Conservation (phyloP, 2,329 filamentous ascomycete genomes). For the Aurifilum marmelostoma region DNA sequence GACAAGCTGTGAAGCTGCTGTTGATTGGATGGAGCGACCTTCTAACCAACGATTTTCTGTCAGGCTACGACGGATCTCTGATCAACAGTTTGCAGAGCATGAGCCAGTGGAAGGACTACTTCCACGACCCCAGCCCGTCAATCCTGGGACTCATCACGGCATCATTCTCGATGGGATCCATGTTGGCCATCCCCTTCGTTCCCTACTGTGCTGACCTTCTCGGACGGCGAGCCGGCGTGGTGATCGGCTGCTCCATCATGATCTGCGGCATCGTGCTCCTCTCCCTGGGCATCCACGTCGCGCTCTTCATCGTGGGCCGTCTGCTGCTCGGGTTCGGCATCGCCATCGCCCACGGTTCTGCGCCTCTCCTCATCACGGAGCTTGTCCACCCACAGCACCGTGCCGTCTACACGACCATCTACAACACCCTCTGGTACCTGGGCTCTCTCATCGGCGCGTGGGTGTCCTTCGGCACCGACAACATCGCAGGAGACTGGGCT, state of each 20-base stretch:
- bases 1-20: too few species aligned
- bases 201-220: slow-evolving; percentile 50
- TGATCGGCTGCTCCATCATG: slow-evolving; percentile 48
- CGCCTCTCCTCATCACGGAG: slow-evolving; percentile 38
- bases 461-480: slow-evolving; percentile 33
- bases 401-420: slow-evolving; percentile 38
- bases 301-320: slow-evolving; percentile 45
- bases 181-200: slow-evolving; percentile 49
- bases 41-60: background rate
- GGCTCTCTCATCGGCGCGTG: slow-evolving; percentile 36
- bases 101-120: slow-evolving; percentile 44
- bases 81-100: slow-evolving; percentile 53
- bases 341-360: slow-evolving; percentile 31
- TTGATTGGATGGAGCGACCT: background rate
- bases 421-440: slow-evolving; percentile 37
- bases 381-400: slow-evolving; percentile 45
- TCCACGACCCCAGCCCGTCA: slow-evolving; percentile 38
- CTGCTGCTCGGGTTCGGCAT: slow-evolving; percentile 42
- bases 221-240: slow-evolving; percentile 49
- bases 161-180: slow-evolving; percentile 50
- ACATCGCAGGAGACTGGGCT: slow-evolving; percentile 20
- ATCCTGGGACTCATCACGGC: slow-evolving; percentile 47
- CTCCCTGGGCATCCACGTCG: slow-evolving; percentile 41
- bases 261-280: slow-evolving; percentile 46
- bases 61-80: slow-evolving; percentile 48